Evolutionary conservation across 768 basidiomycete genomes (phyloP), one percentile per base, ranked within the genome.

Genomic region (Amanita muscaria): DNA sequence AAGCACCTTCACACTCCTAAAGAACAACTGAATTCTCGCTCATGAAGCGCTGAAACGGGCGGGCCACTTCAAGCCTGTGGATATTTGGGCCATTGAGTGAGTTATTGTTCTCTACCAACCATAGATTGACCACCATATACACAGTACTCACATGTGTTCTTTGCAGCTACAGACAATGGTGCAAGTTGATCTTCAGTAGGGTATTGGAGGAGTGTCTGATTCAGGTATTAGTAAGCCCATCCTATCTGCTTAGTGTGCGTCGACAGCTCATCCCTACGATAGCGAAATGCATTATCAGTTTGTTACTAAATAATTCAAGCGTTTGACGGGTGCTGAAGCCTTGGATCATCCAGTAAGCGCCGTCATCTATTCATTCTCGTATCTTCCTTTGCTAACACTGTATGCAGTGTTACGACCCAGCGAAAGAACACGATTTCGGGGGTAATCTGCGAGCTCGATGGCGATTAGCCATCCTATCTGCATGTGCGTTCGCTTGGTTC

Each of bases 101-200:
- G 78, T 23, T 21, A 1, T 3, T 24, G 1, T 10, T 19, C 24
- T 31, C 24, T 15, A 35, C 4, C 15, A 21, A 38, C 5, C 12
- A 27, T 7, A 21, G 21, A 24, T 23, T 42, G 12, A 42, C 21
- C 48, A 40, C 36, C 21, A 2, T 14, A 22, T 23, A 36, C 51
- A 93, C 92, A 0, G 77, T 98, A 50, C 96, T 99, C 53, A 86
- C 93, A 12, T 98, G 96, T 62, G 89, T 96, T 42, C 71, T 98
- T 1, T 94, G 94, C 55, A 94, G 94, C 2, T 98, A 98, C 65
- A 0, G 85, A 89, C 19, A 84, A 92, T 55, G 64, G 77, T 40
- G 74, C 76, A 47, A 76, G 73, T 97, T 37, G 83, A 86, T 52
- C 98, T 99, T 59, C 94, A 97, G 51, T 88, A 92, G 22, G 80